Percentiles rank a stretch among this genome's conserved stretches.
These are phyloP conservation scores for Hypoxylon sp. DNA, from an alignment of 2,329 filamentous ascomycete genomes.

Conservation along the genomic window DNA sequence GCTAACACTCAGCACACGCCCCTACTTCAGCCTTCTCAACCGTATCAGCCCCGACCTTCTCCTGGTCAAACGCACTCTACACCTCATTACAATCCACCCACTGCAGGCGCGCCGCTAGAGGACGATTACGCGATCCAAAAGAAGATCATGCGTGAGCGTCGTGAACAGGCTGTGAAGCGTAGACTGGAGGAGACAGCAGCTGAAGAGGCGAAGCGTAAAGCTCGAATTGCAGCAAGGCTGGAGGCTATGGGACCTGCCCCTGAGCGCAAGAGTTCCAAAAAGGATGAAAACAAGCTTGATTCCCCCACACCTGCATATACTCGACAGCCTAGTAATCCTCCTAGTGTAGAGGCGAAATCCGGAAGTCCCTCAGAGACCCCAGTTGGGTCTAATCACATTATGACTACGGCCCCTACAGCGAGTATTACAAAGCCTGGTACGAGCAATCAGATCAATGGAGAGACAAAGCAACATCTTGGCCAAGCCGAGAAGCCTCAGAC, in stretches of 20 bases:
- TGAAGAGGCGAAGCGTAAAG: slow-evolving; percentile 79
- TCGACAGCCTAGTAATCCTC: slow-evolving; percentile 46
- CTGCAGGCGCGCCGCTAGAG: slow-evolving; percentile 56
- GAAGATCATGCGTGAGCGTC: slow-evolving; percentile 80
- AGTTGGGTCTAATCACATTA: slow-evolving; percentile 53
- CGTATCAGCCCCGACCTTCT: slow-evolving; percentile 62
- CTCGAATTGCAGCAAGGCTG: slow-evolving; percentile 80
- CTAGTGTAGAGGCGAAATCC: slow-evolving; percentile 45
- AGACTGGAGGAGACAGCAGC: slow-evolving; percentile 76
- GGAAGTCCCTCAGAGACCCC: slow-evolving; percentile 44
- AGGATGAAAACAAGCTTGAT: slow-evolving; percentile 62
- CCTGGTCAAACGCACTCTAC: slow-evolving; percentile 61
- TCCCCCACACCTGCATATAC: slow-evolving; percentile 18
- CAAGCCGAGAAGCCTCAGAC: slow-evolving; percentile 37
- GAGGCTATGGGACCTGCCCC: slow-evolving; percentile 77
- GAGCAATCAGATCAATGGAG: slow-evolving; percentile 55
- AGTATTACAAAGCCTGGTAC: neutral
- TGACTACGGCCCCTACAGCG: neutral
- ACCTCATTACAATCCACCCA: slow-evolving; percentile 58
- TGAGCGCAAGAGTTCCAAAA: slow-evolving; percentile 71
- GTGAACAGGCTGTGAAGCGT: slow-evolving; percentile 78
- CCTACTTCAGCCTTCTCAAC: slow-evolving; percentile 54
- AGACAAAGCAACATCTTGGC: slow-evolving; percentile 51
- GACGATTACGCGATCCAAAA: slow-evolving; percentile 75
- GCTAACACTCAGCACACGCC: slow-evolving; percentile 47